Evolutionary conservation across 176 grass and related monocot genomes (phyloP), one percentile per base, ranked within the genome.

Genomic region (Eragrostis nindensis): DNA sequence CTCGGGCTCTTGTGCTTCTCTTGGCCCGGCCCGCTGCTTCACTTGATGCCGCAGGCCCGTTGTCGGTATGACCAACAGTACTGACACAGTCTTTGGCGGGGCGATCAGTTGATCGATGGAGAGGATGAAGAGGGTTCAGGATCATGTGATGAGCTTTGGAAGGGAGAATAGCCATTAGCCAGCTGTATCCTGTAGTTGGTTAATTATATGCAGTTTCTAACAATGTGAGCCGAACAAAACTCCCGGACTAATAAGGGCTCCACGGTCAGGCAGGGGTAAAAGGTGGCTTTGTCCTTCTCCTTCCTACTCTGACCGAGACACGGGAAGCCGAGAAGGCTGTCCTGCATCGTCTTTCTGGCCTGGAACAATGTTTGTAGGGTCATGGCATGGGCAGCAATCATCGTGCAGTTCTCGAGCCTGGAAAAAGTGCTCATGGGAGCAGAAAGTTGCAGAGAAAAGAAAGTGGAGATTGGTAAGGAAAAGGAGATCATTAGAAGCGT

Each of bases 401-500:
- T 57, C 18, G 19, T 78, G 67, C 42, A 40, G 84, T n/a, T 80
- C 32, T 73, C 79, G 46, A 86, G 68, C 76, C 59, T 54, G 41
- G 0, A 65, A 73, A 81, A 87, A 41, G 50, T 11, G 3, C 50
- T 47, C 6, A 2, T 32, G 6, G 17, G 42, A 50, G 32, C 22
- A 30, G 17, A 87, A 86, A 74, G 78, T 27, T 14, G 11, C 43
- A 6, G 21, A 21, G n/a, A 15, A 46, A 46, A 46, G n/a, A 11
- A 25, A 16, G 60, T 29, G 60, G 25, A 62, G 26, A 26, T 60
- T 12, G 22, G 22, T 13, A 9, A 26, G 54, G 42, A 36, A 36
- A 1, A 36, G 4, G 32, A 6, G 32, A 36, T 36, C 4, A 36
- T 36, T 36, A 36, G 32, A 36, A 36, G 32, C 32, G 32, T 36